These are phyloP conservation scores for Oryza nivara DNA, from an alignment of 176 grass and related monocot genomes.

Conservation along the genomic window DNA sequence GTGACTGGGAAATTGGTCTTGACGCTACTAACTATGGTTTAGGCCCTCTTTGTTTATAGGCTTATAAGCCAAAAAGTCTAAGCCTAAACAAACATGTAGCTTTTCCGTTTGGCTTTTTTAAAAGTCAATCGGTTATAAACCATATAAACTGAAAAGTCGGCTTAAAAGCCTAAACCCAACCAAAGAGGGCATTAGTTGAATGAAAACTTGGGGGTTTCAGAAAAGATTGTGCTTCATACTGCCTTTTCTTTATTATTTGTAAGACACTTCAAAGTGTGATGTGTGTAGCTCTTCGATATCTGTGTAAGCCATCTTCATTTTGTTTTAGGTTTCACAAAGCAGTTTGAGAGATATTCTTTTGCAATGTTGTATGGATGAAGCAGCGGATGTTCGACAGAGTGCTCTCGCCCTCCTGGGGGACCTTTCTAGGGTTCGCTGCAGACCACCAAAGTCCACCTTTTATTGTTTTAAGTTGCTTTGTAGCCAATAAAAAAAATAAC, in stretches of 20 bases:
- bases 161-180: no score
- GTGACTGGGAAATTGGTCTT: background rate
- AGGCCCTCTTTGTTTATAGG: no score
- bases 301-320: constrained; percentile 25
- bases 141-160: no score
- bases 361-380: constrained; percentile 92
- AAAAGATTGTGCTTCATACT: constrained; percentile 10
- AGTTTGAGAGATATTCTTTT: constrained; percentile 89
- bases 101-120: no score
- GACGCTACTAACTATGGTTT: background rate
- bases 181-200: background rate
- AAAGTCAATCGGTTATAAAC: no score
- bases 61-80: no score
- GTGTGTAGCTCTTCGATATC: constrained; percentile 18
- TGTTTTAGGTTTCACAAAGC: constrained; percentile 79
- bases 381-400: constrained; percentile 93
- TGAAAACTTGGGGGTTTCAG: background rate
- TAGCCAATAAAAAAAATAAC: background rate
- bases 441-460: constrained; percentile 24
- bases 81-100: no score
- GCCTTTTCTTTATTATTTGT: background rate
- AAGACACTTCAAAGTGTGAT: constrained; percentile 22
- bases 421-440: constrained; percentile 78
- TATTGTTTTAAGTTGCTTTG: background rate
- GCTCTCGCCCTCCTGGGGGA: constrained; percentile 93